Conservation (phyloP, 2,329 filamentous ascomycete species). For the Madurella mycetomatis region DNA sequence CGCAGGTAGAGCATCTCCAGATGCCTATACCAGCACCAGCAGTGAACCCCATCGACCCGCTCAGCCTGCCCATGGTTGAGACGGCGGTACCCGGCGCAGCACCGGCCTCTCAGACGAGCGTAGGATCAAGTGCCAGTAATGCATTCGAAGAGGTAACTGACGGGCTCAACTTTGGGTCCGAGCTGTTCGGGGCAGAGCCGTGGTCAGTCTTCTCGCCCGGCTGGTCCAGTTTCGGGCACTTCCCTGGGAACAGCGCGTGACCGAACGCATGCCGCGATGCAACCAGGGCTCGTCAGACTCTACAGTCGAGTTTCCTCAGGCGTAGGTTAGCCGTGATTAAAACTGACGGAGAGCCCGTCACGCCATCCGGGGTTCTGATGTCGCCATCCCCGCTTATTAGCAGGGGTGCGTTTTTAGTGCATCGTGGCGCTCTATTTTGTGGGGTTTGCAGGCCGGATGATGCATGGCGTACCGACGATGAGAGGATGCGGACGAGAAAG, state of each 20-base stretch:
- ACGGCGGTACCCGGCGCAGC: not conserved
- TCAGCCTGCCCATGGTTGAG: constrained; percentile 7
- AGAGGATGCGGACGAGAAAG: not conserved
- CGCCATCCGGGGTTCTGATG: constrained; percentile 17
- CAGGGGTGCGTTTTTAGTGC: constrained; percentile 12
- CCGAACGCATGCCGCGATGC: not conserved
- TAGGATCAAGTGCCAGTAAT: constrained; percentile 29
- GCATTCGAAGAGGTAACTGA: constrained; percentile 34
- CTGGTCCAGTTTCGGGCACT: constrained; percentile 25
- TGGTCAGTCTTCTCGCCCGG: constrained; percentile 26
- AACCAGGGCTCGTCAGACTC: not conserved
- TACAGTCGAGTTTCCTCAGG: not conserved
- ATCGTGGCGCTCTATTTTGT: constrained; percentile 6
- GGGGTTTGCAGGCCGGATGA: not conserved
- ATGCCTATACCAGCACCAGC: constrained; percentile 6
- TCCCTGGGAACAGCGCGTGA: constrained; percentile 4
- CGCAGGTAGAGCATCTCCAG: not conserved
- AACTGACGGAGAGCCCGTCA: constrained; percentile 1
- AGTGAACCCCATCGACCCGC: constrained; percentile 6
- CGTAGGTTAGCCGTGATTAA: not conserved
- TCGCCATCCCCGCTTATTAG: constrained; percentile 20
- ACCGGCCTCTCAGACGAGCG: constrained; percentile 24
- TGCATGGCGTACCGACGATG: not conserved
- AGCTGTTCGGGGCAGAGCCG: constrained; percentile 20
- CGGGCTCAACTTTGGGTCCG: constrained; percentile 31